phyloP scores from a whole-genome alignment of 148 eudicot species.

The Heliosperma pusillum region DNA sequence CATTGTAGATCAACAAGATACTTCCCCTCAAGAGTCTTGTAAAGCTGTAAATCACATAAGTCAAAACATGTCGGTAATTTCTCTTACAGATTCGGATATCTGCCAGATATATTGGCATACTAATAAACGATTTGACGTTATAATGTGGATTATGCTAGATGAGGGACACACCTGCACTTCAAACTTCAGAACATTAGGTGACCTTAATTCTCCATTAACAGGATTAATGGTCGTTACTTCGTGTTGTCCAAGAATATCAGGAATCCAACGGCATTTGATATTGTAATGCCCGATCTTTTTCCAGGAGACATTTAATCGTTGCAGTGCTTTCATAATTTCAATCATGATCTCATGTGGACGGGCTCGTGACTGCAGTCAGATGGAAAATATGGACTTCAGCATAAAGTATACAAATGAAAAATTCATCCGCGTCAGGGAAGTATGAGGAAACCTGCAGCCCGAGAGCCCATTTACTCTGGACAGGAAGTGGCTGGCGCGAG shows the following conservation, averaged over 20 bases:
- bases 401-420: too few relatives aligned
- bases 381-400: too few relatives aligned
- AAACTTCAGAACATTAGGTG: conserved; percentile 70
- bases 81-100: not conserved
- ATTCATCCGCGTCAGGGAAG: not conserved
- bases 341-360: conserved; percentile 87
- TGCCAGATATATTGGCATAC: too few relatives aligned
- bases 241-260: conserved; percentile 52
- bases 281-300: conserved; percentile 91
- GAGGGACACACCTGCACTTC: conserved; percentile 69
- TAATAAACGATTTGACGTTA: too few relatives aligned
- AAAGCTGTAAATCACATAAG: conserved; percentile 46
- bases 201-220: conserved; percentile 18
- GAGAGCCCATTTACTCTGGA: conserved; percentile 92
- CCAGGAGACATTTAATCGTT: conserved; percentile 85
- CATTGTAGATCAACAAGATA: conserved; percentile 93
- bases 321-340: conserved; percentile 84
- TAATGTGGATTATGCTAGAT: too few relatives aligned
- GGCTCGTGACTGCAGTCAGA: conserved; percentile 67
- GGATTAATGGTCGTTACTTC: conserved; percentile 13
- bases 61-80: not conserved
- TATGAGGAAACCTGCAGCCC: conserved; percentile 69
- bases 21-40: conserved; percentile 79
- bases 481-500: conserved; percentile 48
- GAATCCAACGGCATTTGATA: conserved; percentile 86